Conservation (phyloP, 768 basidiomycete species). For the Mycena rosella region DNA sequence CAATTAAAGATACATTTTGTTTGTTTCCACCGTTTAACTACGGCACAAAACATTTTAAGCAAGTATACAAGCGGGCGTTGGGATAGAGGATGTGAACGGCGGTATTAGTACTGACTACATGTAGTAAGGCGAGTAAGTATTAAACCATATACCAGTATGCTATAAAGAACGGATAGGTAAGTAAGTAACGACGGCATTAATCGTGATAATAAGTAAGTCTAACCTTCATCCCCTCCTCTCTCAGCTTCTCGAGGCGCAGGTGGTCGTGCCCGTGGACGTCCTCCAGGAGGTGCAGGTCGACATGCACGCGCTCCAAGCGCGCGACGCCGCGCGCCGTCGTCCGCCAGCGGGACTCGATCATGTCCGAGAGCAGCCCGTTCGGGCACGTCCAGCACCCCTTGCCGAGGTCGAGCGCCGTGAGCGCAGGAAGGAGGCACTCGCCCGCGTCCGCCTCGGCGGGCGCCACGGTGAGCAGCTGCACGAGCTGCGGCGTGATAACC, state of each 20-base stretch:
- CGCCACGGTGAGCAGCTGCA: slow-evolving; percentile 45
- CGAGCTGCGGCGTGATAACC: slow-evolving; percentile 45
- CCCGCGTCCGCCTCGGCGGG: not conserved
- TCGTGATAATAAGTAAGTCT: slow-evolving; percentile 33
- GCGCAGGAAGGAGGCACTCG: slow-evolving; percentile 42
- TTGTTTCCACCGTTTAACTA: no score
- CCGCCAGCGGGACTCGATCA: slow-evolving; percentile 54
- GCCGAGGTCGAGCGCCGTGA: slow-evolving; percentile 46
- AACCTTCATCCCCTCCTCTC: slow-evolving; percentile 50
- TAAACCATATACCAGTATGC: slow-evolving; percentile 28
- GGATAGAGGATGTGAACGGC: not conserved
- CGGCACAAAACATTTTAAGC: no score
- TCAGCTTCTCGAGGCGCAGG: slow-evolving; percentile 45
- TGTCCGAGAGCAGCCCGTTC: slow-evolving; percentile 48
- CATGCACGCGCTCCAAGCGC: slow-evolving; percentile 45
- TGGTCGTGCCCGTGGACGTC: slow-evolving; percentile 46
- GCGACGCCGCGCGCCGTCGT: slow-evolving; percentile 35
- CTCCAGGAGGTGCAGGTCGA: slow-evolving; percentile 45
- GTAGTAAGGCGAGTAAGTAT: slow-evolving; percentile 6
- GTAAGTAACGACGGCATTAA: slow-evolving; percentile 27
- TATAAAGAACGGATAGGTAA: slow-evolving; percentile 24
- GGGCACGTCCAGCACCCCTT: slow-evolving; percentile 46
- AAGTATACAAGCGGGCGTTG: not conserved
- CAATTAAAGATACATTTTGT: no score
- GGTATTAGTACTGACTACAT: slow-evolving; percentile 17